Evolutionary conservation across 164 flowering plant genomes (phyloP).

Genomic region (Litsea cubeba): DNA sequence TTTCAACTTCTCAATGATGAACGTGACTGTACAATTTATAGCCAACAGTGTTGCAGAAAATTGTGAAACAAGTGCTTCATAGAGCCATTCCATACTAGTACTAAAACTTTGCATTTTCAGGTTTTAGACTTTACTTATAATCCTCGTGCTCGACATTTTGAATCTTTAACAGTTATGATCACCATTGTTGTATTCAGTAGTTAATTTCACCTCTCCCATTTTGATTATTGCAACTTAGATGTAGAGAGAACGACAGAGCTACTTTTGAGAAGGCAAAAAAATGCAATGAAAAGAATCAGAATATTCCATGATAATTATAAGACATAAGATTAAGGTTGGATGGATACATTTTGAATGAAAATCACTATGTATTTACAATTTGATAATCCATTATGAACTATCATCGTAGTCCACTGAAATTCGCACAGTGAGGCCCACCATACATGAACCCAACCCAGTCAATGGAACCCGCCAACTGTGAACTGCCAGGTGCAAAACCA

Average conservation of each 20-base stretch:
- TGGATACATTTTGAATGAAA: neutral
- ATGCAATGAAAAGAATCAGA: neutral
- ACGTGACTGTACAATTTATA: neutral
- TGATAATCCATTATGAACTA: too few species aligned
- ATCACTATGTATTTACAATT: neutral
- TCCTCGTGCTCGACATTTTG: neutral
- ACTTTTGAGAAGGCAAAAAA: neutral
- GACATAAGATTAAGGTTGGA: neutral
- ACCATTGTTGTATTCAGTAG: neutral
- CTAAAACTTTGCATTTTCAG: neutral
- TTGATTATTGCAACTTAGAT: neutral
- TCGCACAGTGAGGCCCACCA: too few species aligned
- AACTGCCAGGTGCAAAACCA: too few species aligned
- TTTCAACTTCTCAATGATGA: conserved; percentile 5
- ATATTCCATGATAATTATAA: neutral
- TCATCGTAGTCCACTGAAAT: too few species aligned
- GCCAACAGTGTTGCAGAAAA: neutral
- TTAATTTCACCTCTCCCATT: neutral
- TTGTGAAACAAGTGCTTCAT: neutral
- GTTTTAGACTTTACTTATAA: neutral
- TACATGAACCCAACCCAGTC: too few species aligned
- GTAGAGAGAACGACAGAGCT: neutral
- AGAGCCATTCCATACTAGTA: neutral
- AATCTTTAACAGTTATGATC: neutral
- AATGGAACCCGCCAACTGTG: too few species aligned